Evolutionary conservation across 805 yeast genomes (phyloP), one percentile per base, ranked within the genome.

Genomic region (Teunomyces funiuensis): DNA sequence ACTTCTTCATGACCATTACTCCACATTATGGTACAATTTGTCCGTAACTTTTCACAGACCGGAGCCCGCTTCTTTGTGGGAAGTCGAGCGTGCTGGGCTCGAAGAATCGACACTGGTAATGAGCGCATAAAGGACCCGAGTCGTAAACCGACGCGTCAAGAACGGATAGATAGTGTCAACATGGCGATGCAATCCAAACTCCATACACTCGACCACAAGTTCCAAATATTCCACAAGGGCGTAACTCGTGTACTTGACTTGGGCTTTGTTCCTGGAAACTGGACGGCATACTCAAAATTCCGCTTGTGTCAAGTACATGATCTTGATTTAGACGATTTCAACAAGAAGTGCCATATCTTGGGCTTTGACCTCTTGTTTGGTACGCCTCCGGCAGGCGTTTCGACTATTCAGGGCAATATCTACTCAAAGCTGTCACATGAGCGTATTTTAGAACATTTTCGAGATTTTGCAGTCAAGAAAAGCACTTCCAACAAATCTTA

Each of bases 361-460:
- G 74, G 73, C 20, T 54, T 66, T 41, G 76, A 93, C 63, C 71
- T 93, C 25, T 69, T 91, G 15, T 84, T 87, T 6, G 77, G 82
- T 39, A 72, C 75, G 13, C 97, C 97, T 0, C 96, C 97, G 0
- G 54, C 57, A 3, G 97, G 97, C 1, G 87, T 84, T 0, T 76
- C 84, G 6, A 66, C 90, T 0, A 73, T 90, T 39, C 98, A 93
- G 57, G 98, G 96, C 0, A 88, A 90, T 55, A 84, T 91, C n/a
- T 68, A 86, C 29, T 79, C 88, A 26, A 73, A 72, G 49, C 60
- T 60, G 30, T 43, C 66, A 5, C 69, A 61, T 9, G 31, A 47
- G 3, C 46, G 50, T 10, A 56, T 64, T 1, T 26, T 40, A 13
- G 46, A 55, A 7, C 63, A 58, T 45, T 64, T 65, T 42, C 56